These are phyloP conservation scores for Ceratocystiopsis minuta DNA, from an alignment of 2,329 filamentous ascomycete species.

Conservation along the genomic window DNA sequence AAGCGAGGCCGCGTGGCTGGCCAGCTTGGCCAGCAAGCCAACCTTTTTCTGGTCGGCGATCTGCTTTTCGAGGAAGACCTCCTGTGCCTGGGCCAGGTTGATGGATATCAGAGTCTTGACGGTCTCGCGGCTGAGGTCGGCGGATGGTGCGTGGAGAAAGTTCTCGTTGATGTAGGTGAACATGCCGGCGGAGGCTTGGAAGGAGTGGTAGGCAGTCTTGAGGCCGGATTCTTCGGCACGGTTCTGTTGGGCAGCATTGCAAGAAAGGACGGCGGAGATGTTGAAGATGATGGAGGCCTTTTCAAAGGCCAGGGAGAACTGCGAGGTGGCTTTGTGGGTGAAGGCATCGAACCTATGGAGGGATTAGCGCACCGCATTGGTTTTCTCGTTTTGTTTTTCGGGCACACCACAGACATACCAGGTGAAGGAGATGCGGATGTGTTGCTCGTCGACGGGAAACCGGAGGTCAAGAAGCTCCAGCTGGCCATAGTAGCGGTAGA, in stretches of 20 bases:
- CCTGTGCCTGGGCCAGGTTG: conserved; percentile 89
- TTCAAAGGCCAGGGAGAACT: conserved; percentile 93
- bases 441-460: conserved; percentile 95
- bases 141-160: conserved; percentile 89
- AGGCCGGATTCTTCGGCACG: conserved; percentile 80
- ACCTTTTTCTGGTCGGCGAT: conserved; percentile 84
- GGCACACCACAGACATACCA: conserved; percentile 37
- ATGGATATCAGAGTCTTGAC: conserved; percentile 87
- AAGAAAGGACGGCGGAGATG: conserved; percentile 90
- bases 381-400: no score
- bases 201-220: conserved; percentile 94
- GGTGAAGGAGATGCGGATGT: conserved; percentile 97
- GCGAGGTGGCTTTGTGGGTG: conserved; percentile 89
- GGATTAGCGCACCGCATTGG: neutral
- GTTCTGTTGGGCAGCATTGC: conserved; percentile 84
- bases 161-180: conserved; percentile 99
- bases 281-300: conserved; percentile 99
- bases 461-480: conserved; percentile 83
- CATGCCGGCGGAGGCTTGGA: conserved; percentile 96
- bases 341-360: conserved; percentile 85
- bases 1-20: conserved; percentile 74
- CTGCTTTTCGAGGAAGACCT: conserved; percentile 95
- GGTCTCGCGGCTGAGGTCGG: conserved; percentile 87
- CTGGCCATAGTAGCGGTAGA: conserved; percentile 96
- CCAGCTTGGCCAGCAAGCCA: conserved; percentile 77